Conservation (phyloP, 768 basidiomycete species). For the Antrodiella citrinella region DNA sequence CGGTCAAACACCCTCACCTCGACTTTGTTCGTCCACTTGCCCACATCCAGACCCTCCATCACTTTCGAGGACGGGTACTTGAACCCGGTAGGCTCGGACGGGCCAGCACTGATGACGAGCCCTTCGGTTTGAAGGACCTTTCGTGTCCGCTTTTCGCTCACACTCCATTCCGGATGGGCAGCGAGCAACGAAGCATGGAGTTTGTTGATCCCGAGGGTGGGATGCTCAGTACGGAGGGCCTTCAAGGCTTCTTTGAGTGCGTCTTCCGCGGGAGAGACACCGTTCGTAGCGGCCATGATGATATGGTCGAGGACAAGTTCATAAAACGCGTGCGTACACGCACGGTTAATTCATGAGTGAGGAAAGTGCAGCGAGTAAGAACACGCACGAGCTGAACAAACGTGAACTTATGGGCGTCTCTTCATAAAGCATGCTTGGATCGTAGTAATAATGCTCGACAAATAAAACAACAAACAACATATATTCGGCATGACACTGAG, state of each 20-base stretch:
- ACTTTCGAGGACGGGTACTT: constrained; percentile 56
- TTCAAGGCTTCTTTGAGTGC: not conserved
- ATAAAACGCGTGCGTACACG: too few relatives aligned
- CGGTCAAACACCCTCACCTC: constrained; percentile 60
- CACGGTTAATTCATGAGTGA: too few relatives aligned
- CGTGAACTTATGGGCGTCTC: too few relatives aligned
- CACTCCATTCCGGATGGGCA: constrained; percentile 59
- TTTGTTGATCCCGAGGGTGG: constrained; percentile 64
- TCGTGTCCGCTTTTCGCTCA: constrained; percentile 77
- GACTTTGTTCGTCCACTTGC: constrained; percentile 55
- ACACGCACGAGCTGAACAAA: too few relatives aligned
- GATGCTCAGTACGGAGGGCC: constrained; percentile 29
- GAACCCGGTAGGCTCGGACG: constrained; percentile 5
- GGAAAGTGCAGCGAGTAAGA: too few relatives aligned
- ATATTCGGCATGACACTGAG: not conserved
- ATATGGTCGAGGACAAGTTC: too few relatives aligned
- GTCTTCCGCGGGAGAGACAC: not conserved
- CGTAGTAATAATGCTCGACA: too few relatives aligned
- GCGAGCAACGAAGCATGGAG: constrained; percentile 55
- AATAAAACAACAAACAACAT: too few relatives aligned
- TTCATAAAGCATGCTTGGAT: too few relatives aligned
- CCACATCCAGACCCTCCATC: constrained; percentile 54
- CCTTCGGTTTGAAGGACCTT: constrained; percentile 62
- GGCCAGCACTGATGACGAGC: constrained; percentile 30
- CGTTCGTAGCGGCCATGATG: not conserved